Base-by-base conservation (phyloP, 768 basidiomycete species). In the Naganishia onofrii region DNA sequence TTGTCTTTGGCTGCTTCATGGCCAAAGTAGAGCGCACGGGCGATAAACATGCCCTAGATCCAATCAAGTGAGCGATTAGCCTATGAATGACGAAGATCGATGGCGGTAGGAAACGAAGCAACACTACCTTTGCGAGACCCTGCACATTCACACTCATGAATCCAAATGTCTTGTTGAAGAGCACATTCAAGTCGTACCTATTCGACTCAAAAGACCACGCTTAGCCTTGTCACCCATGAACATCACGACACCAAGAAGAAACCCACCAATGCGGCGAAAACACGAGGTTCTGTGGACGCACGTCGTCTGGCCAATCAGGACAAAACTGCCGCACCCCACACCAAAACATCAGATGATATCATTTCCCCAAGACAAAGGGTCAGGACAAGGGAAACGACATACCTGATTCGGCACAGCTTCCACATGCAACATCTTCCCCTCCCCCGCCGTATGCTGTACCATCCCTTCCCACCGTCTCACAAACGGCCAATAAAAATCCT, bases 361-460 rank as follows among this genome's bases (percentile, higher is more conserved):
- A 51, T 1, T 15, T 21, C 0, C 36, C 12, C 26, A 32, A 6
- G 15, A 51, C 23, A 42, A 1, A 21, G n/a, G 34, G 32, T 10
- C 21, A n/a, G 26, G 32, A 58, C 54, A 48, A 23, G 28, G 31
- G 36, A 19, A 34, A 57, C 26, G 53, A 54, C 74, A 23, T 65
- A 92, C 92, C 84, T 99, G 95, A 74, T 99, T 99, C 8, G 96
- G 95, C 72, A 99, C 90, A 21, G 89, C 86, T 74, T 95, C 95
- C 0, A 88, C 84, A 73, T 95, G 58, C 2, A 81, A 75, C 76
- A 81, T 74, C 36, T 34, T 67, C 55, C 57, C 53, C 34, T 36
- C 38, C 52, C 71, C 66, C 63, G 71, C 23, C 34, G 55, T 70
- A 15, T 53, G 23, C 32, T 53, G 60, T 15, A 81, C 36, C 23